Conservation (phyloP, 139 green algal species). For the Ettlia oleoabundans region DNA sequence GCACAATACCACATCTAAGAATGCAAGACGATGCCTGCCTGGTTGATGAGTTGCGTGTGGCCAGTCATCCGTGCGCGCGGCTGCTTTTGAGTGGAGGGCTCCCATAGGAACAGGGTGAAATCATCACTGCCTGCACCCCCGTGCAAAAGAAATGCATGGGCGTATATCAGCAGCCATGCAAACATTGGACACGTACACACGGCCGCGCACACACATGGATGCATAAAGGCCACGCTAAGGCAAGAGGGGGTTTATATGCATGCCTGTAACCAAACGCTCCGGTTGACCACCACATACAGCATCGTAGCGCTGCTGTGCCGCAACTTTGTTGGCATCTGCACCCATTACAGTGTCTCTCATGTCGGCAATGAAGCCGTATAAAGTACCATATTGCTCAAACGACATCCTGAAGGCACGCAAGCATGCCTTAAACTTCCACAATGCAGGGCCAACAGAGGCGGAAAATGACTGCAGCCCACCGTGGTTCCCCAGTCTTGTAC, state of each 20-base stretch:
- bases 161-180: too few species aligned
- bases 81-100: slow-evolving; percentile 70
- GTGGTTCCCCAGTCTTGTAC: slow-evolving; percentile 50
- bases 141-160: too few species aligned
- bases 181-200: too few species aligned
- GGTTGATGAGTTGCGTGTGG: slow-evolving; percentile 97
- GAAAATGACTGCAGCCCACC: slow-evolving; percentile 32
- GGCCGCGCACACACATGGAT: too few species aligned
- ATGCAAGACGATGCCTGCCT: slow-evolving; percentile 59
- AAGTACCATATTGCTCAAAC: background rate
- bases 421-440: too few species aligned
- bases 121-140: slow-evolving; percentile 95
- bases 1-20: background rate
- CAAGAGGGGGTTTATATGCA: background rate
- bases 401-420: too few species aligned
- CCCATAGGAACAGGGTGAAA: slow-evolving; percentile 98
- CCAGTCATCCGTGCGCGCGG: slow-evolving; percentile 91
- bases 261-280: slow-evolving; percentile 88
- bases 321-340: slow-evolving; percentile 33
- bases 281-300: slow-evolving; percentile 56
- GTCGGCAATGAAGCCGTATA: background rate
- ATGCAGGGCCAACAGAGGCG: background rate
- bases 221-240: background rate
- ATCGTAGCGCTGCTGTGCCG: slow-evolving; percentile 72
- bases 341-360: background rate